Evolutionary conservation across 805 yeast genomes (phyloP), one percentile per base, ranked within the genome.

Genomic region (Ascoidea rubescens): DNA sequence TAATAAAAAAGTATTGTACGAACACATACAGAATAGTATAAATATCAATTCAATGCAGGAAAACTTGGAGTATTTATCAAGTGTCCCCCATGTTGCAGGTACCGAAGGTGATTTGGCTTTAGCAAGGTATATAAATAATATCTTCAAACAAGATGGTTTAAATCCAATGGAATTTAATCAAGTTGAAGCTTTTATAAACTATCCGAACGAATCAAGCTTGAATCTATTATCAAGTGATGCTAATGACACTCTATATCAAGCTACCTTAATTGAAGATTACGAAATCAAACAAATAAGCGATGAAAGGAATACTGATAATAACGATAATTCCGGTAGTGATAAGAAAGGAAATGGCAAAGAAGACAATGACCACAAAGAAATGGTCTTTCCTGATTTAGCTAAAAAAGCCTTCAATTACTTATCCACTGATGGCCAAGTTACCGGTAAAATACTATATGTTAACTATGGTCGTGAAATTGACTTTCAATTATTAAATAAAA

Each of bases 11-110:
- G 71, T 71, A 51, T 66, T 90, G 48, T 65, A 73, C 14, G 68
- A 69, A 5, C 75, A 75, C 49, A 70, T 84, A 5, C 68, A 69
- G 37, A 64, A 67, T n/a, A 71, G 75, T 47, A 69, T 87, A 33
- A 84, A 80, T 59, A 64, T 71, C 5, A 73, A 76, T 30, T 64
- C 77, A 28, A 70, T 91, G 64, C 81, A 81, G 59, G 81, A 78
- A 48, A 79, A 82, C 56, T 60, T 84, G 53, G 84, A 85, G 58
- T 87, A 86, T 59, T 62, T 88, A 30, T 80, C 90, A 31, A 76
- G 85, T 5, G 79, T 88, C 80, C 88, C 96, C 2, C 97, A 89
- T 63, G 66, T 84, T 57, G 80, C 96, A 0, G 98, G 98, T 3
- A 83, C 97, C 2, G 77, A 79, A 14, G 98, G 96, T 17, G 96